Percentiles rank a stretch among this genome's conserved stretches.
These are phyloP conservation scores for Termitomyces sp. DNA, from an alignment of 768 basidiomycete genomes.

Conservation along the genomic window DNA sequence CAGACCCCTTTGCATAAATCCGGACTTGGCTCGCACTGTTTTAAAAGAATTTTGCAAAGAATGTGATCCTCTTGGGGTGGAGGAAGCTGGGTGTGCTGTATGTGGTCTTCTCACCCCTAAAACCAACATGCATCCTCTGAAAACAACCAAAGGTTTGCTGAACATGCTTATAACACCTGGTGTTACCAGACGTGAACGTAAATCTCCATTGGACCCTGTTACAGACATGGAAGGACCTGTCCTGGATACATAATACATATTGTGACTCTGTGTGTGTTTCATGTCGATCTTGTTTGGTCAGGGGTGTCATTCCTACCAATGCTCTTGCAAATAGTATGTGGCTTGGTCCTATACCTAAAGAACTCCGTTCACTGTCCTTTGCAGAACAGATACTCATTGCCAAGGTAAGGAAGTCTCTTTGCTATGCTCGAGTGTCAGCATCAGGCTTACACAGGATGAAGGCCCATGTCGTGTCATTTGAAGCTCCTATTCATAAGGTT, in stretches of 20 bases:
- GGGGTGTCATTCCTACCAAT: background rate
- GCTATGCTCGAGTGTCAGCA: background rate
- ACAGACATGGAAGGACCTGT: no score
- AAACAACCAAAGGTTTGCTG: background rate
- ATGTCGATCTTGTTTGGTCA: background rate
- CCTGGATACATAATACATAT: background rate
- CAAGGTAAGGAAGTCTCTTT: background rate
- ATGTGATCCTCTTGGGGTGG: no score
- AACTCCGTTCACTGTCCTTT: background rate
- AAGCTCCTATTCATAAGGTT: slow-evolving; percentile 23
- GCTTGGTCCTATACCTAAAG: background rate
- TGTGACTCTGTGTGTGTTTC: background rate
- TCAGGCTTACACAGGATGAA: slow-evolving; percentile 10
- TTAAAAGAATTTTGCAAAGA: no score
- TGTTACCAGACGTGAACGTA: background rate
- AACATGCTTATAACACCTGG: background rate
- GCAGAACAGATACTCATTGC: background rate
- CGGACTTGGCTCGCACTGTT: no score
- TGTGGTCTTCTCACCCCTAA: background rate
- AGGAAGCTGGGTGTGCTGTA: background rate
- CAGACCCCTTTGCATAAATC: no score
- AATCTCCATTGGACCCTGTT: background rate
- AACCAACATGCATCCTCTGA: background rate
- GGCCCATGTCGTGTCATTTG: slow-evolving; percentile 27
- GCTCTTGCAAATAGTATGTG: background rate